These are phyloP conservation scores for Pseudogymnoascus verrucosus DNA, from an alignment of 2,329 filamentous ascomycete species.

Conservation along the genomic window DNA sequence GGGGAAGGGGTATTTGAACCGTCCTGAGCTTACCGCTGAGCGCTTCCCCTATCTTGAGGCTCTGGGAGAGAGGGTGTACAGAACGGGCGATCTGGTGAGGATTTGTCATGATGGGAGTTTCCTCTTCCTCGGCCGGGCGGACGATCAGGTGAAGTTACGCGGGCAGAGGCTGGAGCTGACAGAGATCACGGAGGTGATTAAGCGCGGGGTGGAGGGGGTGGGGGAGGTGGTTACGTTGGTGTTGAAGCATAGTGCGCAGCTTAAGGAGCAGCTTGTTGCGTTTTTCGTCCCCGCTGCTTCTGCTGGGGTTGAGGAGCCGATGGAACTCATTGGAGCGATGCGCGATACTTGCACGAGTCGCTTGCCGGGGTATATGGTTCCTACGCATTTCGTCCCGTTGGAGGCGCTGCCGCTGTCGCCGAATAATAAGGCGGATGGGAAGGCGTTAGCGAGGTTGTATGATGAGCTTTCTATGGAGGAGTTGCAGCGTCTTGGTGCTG, in stretches of 20 bases:
- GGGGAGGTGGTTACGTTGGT: slow-evolving; percentile 70
- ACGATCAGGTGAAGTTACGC: slow-evolving; percentile 87
- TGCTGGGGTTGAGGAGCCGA: neutral
- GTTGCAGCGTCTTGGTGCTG: slow-evolving; percentile 48
- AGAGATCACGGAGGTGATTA: slow-evolving; percentile 82
- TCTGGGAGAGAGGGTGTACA: slow-evolving; percentile 61
- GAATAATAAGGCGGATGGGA: slow-evolving; percentile 84
- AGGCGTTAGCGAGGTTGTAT: slow-evolving; percentile 60
- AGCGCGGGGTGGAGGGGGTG: slow-evolving; percentile 48
- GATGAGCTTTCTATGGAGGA: slow-evolving; percentile 46
- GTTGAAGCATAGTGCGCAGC: slow-evolving; percentile 58
- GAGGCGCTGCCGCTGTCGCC: slow-evolving; percentile 68
- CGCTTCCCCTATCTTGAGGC: slow-evolving; percentile 59
- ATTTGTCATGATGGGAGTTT: slow-evolving; percentile 74
- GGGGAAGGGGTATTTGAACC: slow-evolving; percentile 80
- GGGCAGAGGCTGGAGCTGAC: slow-evolving; percentile 84
- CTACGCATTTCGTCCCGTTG: slow-evolving; percentile 70
- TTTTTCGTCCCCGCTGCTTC: slow-evolving; percentile 51
- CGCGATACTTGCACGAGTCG: slow-evolving; percentile 57
- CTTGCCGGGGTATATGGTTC: slow-evolving; percentile 83
- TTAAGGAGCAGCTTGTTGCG: slow-evolving; percentile 75
- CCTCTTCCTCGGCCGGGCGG: slow-evolving; percentile 78
- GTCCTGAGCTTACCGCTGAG: slow-evolving; percentile 66
- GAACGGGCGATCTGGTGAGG: slow-evolving; percentile 82
- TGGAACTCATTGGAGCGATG: slow-evolving; percentile 37